Evolutionary conservation across 345 rosid species (phyloP).

Genomic region (Pistacia integerrima): DNA sequence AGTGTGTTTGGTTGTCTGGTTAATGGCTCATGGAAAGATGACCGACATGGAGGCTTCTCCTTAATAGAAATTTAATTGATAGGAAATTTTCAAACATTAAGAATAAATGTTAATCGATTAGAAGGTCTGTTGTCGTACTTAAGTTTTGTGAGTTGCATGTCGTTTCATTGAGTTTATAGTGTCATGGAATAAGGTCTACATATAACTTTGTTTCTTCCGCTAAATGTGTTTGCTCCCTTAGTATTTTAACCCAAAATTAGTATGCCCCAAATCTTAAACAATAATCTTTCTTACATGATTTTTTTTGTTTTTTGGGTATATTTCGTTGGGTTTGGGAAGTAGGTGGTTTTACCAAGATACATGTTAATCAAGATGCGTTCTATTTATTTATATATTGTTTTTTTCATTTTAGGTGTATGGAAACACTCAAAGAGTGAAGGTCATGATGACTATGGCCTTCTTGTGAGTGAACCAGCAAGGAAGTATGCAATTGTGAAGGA

Average conservation of each 20-base stretch:
- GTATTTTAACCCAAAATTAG: neutral
- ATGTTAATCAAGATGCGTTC: slow-evolving; percentile 13
- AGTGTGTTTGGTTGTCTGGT: neutral
- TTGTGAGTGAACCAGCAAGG: slow-evolving; percentile 71
- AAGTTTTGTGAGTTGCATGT: neutral
- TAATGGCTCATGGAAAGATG: neutral
- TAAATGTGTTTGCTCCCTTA: too few species aligned
- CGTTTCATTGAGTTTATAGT: too few species aligned
- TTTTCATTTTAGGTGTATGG: slow-evolving; percentile 61
- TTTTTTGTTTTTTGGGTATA: neutral
- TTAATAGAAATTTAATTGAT: neutral
- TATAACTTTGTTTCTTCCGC: too few species aligned
- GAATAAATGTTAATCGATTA: neutral
- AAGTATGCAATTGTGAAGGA: slow-evolving; percentile 81
- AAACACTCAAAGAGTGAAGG: slow-evolving; percentile 78
- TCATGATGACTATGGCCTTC: slow-evolving; percentile 89
- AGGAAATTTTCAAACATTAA: too few species aligned
- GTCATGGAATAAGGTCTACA: too few species aligned
- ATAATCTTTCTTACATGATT: neutral
- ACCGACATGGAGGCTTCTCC: neutral
- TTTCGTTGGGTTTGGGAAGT: neutral
- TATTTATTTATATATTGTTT: neutral
- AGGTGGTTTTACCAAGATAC: neutral
- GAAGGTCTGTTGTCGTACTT: neutral
- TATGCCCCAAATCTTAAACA: neutral